These are phyloP conservation scores for Moniliophthora roreri DNA, from an alignment of 1,284 basidiomycete genomes.

Conservation along the genomic window DNA sequence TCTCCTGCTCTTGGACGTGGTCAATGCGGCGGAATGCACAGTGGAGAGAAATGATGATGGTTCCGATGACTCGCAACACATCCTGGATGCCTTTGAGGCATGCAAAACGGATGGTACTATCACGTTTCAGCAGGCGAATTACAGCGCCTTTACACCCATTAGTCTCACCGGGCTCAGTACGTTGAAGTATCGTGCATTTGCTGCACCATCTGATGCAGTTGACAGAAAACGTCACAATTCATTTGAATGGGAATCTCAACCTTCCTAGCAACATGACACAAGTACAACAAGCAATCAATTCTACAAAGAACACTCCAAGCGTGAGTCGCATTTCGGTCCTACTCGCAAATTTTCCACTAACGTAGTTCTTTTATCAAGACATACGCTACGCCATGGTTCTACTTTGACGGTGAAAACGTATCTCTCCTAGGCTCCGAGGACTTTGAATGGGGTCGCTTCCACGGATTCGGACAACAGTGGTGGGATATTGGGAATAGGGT, in stretches of 20 bases:
- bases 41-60: constrained; percentile 24
- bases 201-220: not conserved
- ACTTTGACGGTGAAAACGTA: constrained; percentile 37
- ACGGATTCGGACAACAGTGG: constrained; percentile 48
- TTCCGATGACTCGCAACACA: constrained; percentile 39
- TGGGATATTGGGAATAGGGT: constrained; percentile 44
- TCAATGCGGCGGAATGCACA: constrained; percentile 14
- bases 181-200: constrained; percentile 7
- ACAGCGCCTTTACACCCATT: constrained; percentile 38
- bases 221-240: constrained; percentile 42
- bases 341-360: not conserved
- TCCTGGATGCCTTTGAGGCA: constrained; percentile 35
- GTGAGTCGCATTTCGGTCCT: constrained; percentile 19
- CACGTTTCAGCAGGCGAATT: constrained; percentile 38
- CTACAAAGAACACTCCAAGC: constrained; percentile 31
- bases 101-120: constrained; percentile 38
- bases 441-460: constrained; percentile 36
- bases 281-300: constrained; percentile 37
- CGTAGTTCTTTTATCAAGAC: constrained; percentile 22
- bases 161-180: constrained; percentile 32
- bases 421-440: constrained; percentile 35
- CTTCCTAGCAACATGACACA: constrained; percentile 41
- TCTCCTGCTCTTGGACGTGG: not conserved
- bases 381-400: constrained; percentile 45
- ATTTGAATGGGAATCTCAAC: constrained; percentile 44